A percentile compares a stretch with the other conserved stretches of the same genome.
phyloP scores from a whole-genome alignment of 768 basidiomycete genomes.

The Mycena rosella region DNA sequence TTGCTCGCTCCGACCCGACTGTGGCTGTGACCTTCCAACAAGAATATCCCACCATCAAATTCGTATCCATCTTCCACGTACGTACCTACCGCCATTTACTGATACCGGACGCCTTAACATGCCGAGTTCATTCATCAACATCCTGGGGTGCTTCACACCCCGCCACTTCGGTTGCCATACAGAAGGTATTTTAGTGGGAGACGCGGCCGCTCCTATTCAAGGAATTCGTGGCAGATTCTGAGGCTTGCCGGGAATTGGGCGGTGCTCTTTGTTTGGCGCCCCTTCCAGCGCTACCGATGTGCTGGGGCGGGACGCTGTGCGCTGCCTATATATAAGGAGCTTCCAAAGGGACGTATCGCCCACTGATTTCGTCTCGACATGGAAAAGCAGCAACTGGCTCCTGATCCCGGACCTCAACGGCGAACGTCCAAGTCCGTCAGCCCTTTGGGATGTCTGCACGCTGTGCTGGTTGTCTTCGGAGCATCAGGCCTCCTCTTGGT shows the following conservation, averaged over 20 bases:
- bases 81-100: conserved; percentile 3
- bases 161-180: no score
- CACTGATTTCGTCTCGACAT: conserved; percentile 17
- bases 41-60: conserved; percentile 13
- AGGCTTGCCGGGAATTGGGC: no score
- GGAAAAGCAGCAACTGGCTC: conserved; percentile 20
- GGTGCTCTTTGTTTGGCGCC: no score
- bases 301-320: conserved; percentile 10
- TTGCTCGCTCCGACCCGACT: no score
- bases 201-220: no score
- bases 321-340: conserved; percentile 14
- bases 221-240: no score
- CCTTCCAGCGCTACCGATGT: no score
- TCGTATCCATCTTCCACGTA: conserved; percentile 4
- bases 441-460: conserved; percentile 10
- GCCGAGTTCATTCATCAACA: conserved; percentile 18
- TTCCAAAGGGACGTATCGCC: conserved; percentile 13
- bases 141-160: no score
- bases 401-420: conserved; percentile 18
- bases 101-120: conserved; percentile 5
- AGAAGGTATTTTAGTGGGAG: no score
- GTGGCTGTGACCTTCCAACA: no score
- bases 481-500: conserved; percentile 8
- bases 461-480: conserved; percentile 14
- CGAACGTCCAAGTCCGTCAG: conserved; percentile 17